Conservation (phyloP, 2,329 filamentous ascomycete genomes). For the Coniochaeta hoffmannii region DNA sequence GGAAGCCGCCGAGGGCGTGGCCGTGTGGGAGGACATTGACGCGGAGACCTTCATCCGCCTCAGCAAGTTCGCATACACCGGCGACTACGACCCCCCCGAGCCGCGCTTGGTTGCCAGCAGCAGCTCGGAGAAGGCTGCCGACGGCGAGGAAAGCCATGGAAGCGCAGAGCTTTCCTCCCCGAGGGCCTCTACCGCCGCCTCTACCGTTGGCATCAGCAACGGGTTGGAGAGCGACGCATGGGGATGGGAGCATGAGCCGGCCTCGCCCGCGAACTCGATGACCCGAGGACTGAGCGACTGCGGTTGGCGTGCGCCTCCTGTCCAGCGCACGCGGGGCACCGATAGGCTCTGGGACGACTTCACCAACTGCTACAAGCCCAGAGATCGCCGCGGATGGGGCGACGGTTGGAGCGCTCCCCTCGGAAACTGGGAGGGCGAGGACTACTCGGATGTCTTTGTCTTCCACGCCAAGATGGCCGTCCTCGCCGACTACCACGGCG, state of each 20-base stretch:
- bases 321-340: too few species aligned
- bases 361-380: not conserved
- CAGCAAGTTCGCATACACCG: conserved; percentile 40
- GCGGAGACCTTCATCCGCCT: conserved; percentile 40
- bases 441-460: conserved; percentile 23
- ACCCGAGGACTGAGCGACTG: too few species aligned
- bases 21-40: conserved; percentile 35
- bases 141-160: too few species aligned
- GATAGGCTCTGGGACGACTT: conserved; percentile 1
- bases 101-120: not conserved
- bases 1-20: conserved; percentile 32
- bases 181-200: not conserved
- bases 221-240: too few species aligned
- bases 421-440: conserved; percentile 3
- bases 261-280: too few species aligned
- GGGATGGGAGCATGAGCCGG: too few species aligned
- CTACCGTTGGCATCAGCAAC: too few species aligned
- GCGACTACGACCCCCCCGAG: conserved; percentile 29
- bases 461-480: conserved; percentile 30
- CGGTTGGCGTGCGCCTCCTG: too few species aligned
- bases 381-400: not conserved
- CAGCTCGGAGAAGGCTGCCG: not conserved
- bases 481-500: conserved; percentile 30
- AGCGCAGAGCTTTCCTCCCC: not conserved
- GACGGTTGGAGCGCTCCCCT: not conserved